phyloP scores from a whole-genome alignment of 1,284 basidiomycete genomes.

The Ceratobasidium sp. region DNA sequence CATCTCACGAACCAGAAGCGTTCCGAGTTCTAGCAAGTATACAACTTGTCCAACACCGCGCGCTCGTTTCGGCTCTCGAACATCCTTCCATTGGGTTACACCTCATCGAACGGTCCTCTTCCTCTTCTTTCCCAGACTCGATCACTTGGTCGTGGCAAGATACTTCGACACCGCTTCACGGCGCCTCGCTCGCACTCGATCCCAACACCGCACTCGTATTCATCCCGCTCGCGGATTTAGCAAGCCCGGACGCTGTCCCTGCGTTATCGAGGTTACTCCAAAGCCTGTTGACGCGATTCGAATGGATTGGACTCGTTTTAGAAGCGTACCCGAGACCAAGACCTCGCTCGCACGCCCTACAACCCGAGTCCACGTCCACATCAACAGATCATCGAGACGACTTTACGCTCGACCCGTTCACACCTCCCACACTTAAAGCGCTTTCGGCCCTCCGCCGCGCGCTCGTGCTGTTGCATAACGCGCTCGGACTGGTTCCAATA shows the following conservation, averaged over 20 bases:
- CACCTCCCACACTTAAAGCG: background rate
- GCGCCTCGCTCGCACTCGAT: conserved; percentile 28
- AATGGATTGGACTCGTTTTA: conserved; percentile 4
- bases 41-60: conserved; percentile 33
- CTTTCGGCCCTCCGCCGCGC: conserved; percentile 10
- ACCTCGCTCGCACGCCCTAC: background rate
- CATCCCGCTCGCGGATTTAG: conserved; percentile 25
- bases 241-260: conserved; percentile 24
- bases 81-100: conserved; percentile 9
- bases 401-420: conserved; percentile 20
- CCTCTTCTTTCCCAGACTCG: too few species aligned
- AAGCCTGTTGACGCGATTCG: conserved; percentile 24
- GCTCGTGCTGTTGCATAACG: conserved; percentile 10
- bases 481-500: background rate
- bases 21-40: conserved; percentile 22
- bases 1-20: background rate
- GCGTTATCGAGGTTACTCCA: conserved; percentile 21
- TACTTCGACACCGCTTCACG: conserved; percentile 16
- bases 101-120: conserved; percentile 14
- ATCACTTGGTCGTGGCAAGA: conserved; percentile 26
- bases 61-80: conserved; percentile 25
- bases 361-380: background rate
- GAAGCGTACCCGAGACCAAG: conserved; percentile 32
- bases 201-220: conserved; percentile 18
- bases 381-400: background rate